A percentile compares a stretch with the other conserved stretches of the same genome.
Evolutionary conservation across 495 filamentous ascomycete species (phyloP).

Genomic region (Tuber umbilicatum): DNA sequence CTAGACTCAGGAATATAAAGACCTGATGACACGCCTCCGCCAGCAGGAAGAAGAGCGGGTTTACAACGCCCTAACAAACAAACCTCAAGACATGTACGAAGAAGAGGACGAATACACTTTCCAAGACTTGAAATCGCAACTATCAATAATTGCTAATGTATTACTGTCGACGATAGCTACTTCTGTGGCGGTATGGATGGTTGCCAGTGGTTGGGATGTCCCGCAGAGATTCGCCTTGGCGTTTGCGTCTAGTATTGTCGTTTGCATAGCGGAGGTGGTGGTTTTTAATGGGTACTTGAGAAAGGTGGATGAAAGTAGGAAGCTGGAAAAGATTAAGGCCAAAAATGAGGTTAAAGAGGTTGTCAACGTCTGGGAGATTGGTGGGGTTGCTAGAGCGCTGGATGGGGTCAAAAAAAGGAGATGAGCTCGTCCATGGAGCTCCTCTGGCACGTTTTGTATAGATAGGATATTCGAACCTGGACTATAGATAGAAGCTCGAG

Average conservation of each 20-base stretch:
- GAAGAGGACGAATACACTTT: constrained; percentile 53
- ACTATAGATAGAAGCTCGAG: neutral
- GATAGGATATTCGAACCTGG: neutral
- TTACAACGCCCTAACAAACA: constrained; percentile 70
- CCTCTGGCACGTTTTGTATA: neutral
- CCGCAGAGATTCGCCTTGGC: constrained; percentile 63
- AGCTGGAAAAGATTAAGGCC: constrained; percentile 52
- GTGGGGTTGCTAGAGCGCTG: neutral
- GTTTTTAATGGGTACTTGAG: constrained; percentile 81
- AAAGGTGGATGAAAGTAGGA: constrained; percentile 66
- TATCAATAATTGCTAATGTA: constrained; percentile 68
- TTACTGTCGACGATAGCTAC: constrained; percentile 65
- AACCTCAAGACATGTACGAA: constrained; percentile 50
- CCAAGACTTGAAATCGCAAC: constrained; percentile 63
- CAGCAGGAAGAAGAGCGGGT: constrained; percentile 67
- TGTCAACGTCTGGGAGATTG: neutral
- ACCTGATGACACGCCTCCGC: constrained; percentile 77
- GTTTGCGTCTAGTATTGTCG: constrained; percentile 59
- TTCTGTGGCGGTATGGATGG: constrained; percentile 65
- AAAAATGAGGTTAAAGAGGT: constrained; percentile 63
- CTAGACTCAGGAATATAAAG: constrained; percentile 80
- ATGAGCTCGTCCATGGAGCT: neutral
- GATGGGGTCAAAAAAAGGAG: neutral
- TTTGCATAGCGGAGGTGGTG: constrained; percentile 78
- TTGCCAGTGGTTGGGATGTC: constrained; percentile 61